Conservation (phyloP, 202 grass and related monocot genomes). For the Schoenoplectus tabernaemontani region DNA sequence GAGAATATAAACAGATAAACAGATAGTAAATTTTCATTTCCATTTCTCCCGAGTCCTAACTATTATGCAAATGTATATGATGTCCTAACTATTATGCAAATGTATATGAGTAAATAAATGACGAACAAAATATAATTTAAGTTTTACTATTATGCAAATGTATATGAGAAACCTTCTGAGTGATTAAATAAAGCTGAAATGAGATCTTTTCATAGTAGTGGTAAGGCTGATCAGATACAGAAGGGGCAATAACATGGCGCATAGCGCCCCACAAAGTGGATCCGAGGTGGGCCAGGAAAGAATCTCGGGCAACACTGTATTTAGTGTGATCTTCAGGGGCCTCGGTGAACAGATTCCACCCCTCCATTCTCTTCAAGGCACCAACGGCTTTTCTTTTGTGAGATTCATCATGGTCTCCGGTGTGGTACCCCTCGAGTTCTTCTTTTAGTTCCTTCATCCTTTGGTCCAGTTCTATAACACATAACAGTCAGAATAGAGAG, state of each 20-base stretch:
- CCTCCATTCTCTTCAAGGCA: constrained; percentile 88
- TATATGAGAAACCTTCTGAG: constrained; percentile 55
- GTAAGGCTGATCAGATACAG: constrained; percentile 66
- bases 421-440: constrained; percentile 69
- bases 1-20: neutral
- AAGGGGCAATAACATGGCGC: constrained; percentile 94
- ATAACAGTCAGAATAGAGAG: neutral
- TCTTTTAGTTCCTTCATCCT: constrained; percentile 89
- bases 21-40: neutral
- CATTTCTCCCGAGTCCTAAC: too few relatives aligned
- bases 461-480: constrained; percentile 73
- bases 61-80: too few relatives aligned
- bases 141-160: neutral
- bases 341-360: constrained; percentile 88
- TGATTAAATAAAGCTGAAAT: constrained; percentile 93
- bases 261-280: constrained; percentile 81
- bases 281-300: constrained; percentile 90
- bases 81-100: too few relatives aligned
- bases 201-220: constrained; percentile 92
- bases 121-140: neutral
- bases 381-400: constrained; percentile 84
- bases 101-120: neutral
- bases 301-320: constrained; percentile 83
- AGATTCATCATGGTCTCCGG: constrained; percentile 65
- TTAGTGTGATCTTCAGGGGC: constrained; percentile 56